Base-by-base conservation (phyloP, 2,329 filamentous ascomycete species). In the Microdochium bolleyi region DNA sequence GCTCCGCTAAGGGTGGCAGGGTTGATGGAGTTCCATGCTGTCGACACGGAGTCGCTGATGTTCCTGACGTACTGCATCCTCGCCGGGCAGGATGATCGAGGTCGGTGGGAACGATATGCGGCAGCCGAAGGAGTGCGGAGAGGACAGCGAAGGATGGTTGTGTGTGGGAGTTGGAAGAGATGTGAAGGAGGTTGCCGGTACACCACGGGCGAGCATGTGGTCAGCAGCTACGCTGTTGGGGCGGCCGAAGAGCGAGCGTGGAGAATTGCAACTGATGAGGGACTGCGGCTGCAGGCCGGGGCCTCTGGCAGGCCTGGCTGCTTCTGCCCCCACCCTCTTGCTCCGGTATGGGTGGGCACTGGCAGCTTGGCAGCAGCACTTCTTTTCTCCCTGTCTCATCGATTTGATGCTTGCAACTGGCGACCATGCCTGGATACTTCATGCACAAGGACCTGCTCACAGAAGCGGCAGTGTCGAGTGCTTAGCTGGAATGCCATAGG, bases 1-100 rank as follows among this genome's bases (percentile, higher is more conserved):
- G 94, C 94, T 65, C 94, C 94, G 73, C 90, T 96, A 53, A 99
- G 82, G 13, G 94, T 99, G 48, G 94, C 91, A 50, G 94, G 94
- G 71, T 99, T 99, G 78, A 99, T 95, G 24, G 92, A 96, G 73
- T 99, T 99, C 94, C 94, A 99, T 70, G 94, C 92, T 74, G 94
- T 96, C 62, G 92, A 95, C 63, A 99, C 92, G 51, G 91, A 95
- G 68, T 92, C 92, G 71, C 90, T 94, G 63, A 97, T 83, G 66
- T 92, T 95, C 61, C 94, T 84, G 61, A 97, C 92, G 88, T 97
- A 97, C 79, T 97, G 92, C 94, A 97, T 97, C 41, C 41, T 46
- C 41, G 41, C 41, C 41, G 22, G 19, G 41, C 7, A 46, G 41
- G 41, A 46, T 10, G 19, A 8, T 5, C 41, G 19, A 46, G 5